Conservation (phyloP, 2,329 filamentous ascomycete genomes). For the Fusarium verrucosum region DNA sequence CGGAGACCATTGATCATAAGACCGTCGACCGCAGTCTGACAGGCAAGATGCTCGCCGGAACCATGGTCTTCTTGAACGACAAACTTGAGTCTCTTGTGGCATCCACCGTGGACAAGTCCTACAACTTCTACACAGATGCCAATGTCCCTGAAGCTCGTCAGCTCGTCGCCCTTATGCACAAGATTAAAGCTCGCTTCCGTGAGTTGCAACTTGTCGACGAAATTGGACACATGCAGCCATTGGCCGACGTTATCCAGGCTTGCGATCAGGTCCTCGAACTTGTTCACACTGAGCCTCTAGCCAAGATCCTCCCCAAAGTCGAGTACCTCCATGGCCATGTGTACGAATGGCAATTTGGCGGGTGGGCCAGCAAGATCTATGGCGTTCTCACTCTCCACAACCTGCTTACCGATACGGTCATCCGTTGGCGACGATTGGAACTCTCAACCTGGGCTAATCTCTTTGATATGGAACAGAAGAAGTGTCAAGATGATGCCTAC, state of each 20-base stretch:
- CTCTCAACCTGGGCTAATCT: conserved; percentile 90
- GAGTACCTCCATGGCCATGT: conserved; percentile 88
- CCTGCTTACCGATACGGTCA: conserved; percentile 79
- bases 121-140: conserved; percentile 90
- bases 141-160: conserved; percentile 81
- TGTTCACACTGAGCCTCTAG: conserved; percentile 82
- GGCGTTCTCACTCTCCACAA: conserved; percentile 77
- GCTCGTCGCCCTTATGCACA: conserved; percentile 74
- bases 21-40: conserved; percentile 53
- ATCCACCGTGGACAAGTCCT: conserved; percentile 55
- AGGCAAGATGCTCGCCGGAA: conserved; percentile 69
- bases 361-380: conserved; percentile 84
- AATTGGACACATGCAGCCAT: conserved; percentile 76
- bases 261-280: conserved; percentile 81
- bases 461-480: conserved; percentile 83
- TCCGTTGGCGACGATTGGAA: conserved; percentile 90
- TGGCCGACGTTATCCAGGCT: conserved; percentile 78
- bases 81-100: conserved; percentile 58
- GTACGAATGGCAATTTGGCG: conserved; percentile 90
- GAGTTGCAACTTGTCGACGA: conserved; percentile 73
- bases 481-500: conserved; percentile 79
- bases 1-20: conserved; percentile 43
- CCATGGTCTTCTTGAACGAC: conserved; percentile 72
- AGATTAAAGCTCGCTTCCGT: conserved; percentile 76
- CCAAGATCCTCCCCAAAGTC: conserved; percentile 83